Base-by-base conservation (phyloP, 768 basidiomycete genomes). In the Leccinum longicurvipes region DNA sequence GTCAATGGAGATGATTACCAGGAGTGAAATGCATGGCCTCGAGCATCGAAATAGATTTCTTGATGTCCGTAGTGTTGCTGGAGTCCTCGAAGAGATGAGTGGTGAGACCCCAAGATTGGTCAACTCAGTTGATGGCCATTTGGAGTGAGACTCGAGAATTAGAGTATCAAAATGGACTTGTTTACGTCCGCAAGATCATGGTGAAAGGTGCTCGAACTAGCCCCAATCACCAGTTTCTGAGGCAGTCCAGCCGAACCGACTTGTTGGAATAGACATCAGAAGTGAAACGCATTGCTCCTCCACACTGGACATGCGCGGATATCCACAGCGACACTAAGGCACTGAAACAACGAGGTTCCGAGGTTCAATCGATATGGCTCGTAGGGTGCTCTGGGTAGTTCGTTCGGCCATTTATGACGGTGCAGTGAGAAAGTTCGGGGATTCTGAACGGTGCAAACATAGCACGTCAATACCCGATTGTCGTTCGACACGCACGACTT, bases 301-400 rank as follows among this genome's bases (percentile, higher is more conserved):
- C 23, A 21, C 14, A 19, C 14, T 6, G 6, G 23, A 45, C 23
- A 24, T 45, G n/a, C 21, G 12, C 21, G 12, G 19, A 42, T 42
- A 19, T 42, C 41, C 21, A 4, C 41, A 10, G n/a, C 21, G 19
- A 21, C 41, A 21, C 41, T 19, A 42, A 21, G 41, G n/a, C 21
- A 21, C 6, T 21, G 2, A 19, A 19, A 19, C 19, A 21, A 14
- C 9, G 11, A 42, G 9, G 12, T 12, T 21, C 2, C 41, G 12
- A 19, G 41, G 12, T 21, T 21, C 39, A 4, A 11, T 3, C 7
- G 19, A 10, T 41, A 5, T 21, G 11, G 21, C 41, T 73, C 72
- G 12, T 77, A 75, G 0, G 76, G 66, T 6, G 76, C 73, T 50
- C 66, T 75, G 8, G 68, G 63, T 6, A 79, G 19, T 25, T 80